Conservation (phyloP, 148 eudicot genomes). For the Dianthus caryophyllus region DNA sequence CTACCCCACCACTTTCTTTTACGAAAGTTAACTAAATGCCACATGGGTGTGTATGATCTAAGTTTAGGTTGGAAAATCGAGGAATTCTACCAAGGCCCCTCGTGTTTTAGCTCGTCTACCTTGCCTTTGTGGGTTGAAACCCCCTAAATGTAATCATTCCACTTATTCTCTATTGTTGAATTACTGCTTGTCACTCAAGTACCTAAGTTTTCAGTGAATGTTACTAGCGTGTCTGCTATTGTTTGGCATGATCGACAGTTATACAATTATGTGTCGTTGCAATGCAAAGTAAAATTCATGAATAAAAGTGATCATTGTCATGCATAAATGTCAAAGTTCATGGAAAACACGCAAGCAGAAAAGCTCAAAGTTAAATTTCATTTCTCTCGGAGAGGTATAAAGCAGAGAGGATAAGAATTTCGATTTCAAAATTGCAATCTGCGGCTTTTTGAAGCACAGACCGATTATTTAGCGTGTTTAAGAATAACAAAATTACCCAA, state of each 20-base stretch:
- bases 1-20: neutral
- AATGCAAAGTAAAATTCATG: neutral
- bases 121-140: constrained; percentile 3
- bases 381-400: neutral
- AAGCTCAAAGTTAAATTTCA: neutral
- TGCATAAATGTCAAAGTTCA: neutral
- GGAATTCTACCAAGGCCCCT: constrained; percentile 3
- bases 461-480: too few relatives aligned
- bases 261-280: neutral
- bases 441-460: neutral
- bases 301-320: neutral
- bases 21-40: neutral
- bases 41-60: constrained; percentile 8
- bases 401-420: neutral
- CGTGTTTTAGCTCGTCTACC: constrained; percentile 2
- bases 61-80: neutral
- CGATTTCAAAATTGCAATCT: neutral
- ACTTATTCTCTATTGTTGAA: neutral
- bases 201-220: neutral
- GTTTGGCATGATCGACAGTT: neutral
- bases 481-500: neutral
- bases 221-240: neutral
- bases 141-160: neutral
- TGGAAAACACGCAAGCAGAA: neutral
- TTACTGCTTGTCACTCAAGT: neutral